Base-by-base conservation (phyloP, 441 rosid genomes). In the Arabidopsis lyrata region DNA sequence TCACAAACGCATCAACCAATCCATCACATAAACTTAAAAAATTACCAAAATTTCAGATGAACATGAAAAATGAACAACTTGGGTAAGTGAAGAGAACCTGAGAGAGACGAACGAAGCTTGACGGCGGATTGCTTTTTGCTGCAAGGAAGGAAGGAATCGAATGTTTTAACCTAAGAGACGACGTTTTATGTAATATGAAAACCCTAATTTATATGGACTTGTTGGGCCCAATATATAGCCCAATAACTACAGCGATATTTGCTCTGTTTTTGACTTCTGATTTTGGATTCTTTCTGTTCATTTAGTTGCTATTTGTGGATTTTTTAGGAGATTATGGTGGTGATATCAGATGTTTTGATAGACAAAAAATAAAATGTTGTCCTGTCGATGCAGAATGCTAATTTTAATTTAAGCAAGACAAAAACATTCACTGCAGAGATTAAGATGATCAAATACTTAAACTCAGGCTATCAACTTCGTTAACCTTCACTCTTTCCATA, bases 401-500 rank as follows among this genome's bases (percentile, higher is more conserved):
- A 22, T 22, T 22, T 22, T 22, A 22, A 22, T 22, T 22, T 22
- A 22, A 22, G 24, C 24, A 22, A 22, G 24, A 22, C 24, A 22
- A 22, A 22, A 22, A 22, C n/a, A n/a, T n/a, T n/a, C 24, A 22
- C 24, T 22, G 1, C 24, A 22, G 24, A 22, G 24, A 22, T 22
- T 22, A 22, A 22, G 1, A 22, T 22, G 24, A 1, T 22, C 24
- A 22, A 22, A 22, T 22, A 22, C 24, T 22, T 22, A 22, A 22
- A n/a, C n/a, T n/a, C 24, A 22, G 24, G 24, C 24, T 22, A 22
- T 22, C 36, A 16, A 83, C 80, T 76, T 91, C 96, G 22, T 86
- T 86, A 27, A 80, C 74, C 71, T 85, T 81, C 0, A 86, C 83
- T 74, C 77, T 84, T 10, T 88, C 89, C 6, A 87, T 86, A 63